Evolutionary conservation across 768 basidiomycete genomes (phyloP), one percentile per base, ranked within the genome.

Genomic region (Daedaleopsis nitida): DNA sequence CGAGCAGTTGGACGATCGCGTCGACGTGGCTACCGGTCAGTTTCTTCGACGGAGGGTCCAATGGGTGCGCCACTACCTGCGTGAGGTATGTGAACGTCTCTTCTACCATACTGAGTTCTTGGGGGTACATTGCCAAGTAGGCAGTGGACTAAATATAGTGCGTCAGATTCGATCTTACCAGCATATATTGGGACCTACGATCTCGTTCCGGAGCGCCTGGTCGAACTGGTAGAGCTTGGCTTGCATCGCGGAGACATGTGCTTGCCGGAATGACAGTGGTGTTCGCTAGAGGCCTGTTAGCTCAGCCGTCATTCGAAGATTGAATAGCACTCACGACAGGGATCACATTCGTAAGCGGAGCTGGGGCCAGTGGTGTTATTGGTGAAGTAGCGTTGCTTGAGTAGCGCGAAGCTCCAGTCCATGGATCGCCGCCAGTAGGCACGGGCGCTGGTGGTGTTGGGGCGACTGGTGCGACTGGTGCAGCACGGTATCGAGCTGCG

Each of bases 191-290:
- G 27, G 24, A 67, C 89, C 66, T 69, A 94, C 92, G 55, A 86
- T 87, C 70, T 91, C 88, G 62, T 83, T 76, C 57, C 79, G 81
- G 39, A 94, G 75, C 19, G 74, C 81, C 47, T 89, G 85, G 65
- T 93, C 82, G 52, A 94, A 87, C 70, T 94, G 88, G 62, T 82
- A 80, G 19, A 94, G 68, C 73, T 96, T 96, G 21, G 80, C 80
- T 68, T 85, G 86, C 86, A 96, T 92, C 17, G 91, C 91, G 21
- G 79, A 68, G 27, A 96, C 81, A 71, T 86, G 87, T 3, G 87
- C 92, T 78, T 94, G 91, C 65, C 91, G 92, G 79, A 98, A 96
- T n/a, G 82, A 78, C 19, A 93, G 81, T 45, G 81, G 78, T 42
- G 81, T 84, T 45, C 80, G 77, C 91, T 93, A 66, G 14, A 19